Evolutionary conservation across 495 filamentous ascomycete species (phyloP), one percentile per base, ranked within the genome.

Genomic region (Hyaloscypha bicolor): DNA sequence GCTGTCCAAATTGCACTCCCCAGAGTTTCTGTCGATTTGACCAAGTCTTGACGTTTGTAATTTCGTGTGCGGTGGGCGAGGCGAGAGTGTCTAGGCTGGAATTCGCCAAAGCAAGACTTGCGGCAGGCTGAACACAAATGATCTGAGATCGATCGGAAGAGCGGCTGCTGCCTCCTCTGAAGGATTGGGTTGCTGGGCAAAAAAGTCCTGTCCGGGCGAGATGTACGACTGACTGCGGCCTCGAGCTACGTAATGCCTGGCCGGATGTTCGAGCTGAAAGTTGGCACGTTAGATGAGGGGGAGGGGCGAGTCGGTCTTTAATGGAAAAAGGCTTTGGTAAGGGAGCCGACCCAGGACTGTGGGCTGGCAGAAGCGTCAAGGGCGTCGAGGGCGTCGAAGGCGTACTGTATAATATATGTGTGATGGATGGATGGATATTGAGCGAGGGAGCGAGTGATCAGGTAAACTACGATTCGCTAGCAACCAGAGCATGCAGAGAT

Each of bases 121-220:
- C 16, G 31, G 19, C 37, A 42, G 64, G 64, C 57, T 66, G 64
- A 66, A 66, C 64, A 66, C 56, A 35, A 25, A 53, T 22, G 57
- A 66, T 66, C 57, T 65, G 22, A 32, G 51, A 65, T 65, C 31
- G 35, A n/a, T 39, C 21, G n/a, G 16, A 4, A 35, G 11, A 14
- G 57, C 25, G 56, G 64, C 19, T 60, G 56, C 42, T 55, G 52
- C 52, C 31, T 33, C 48, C 25, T 35, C 62, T 37, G 62, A 32
- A 35, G 29, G n/a, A 55, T 22, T 48, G 9, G 39, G 60, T 30
- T 19, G 29, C 39, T 29, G 60, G 30, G 29, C 9, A 14, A 60
- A 21, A 21, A 9, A 21, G n/a, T 61, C 9, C 11, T 29, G 59
- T 61, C 14, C n/a, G 59, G 59, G 59, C 59, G 37, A 61, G 8